Evolutionary conservation across 768 basidiomycete genomes (phyloP).

Genomic region (Naganishia vishniacii): DNA sequence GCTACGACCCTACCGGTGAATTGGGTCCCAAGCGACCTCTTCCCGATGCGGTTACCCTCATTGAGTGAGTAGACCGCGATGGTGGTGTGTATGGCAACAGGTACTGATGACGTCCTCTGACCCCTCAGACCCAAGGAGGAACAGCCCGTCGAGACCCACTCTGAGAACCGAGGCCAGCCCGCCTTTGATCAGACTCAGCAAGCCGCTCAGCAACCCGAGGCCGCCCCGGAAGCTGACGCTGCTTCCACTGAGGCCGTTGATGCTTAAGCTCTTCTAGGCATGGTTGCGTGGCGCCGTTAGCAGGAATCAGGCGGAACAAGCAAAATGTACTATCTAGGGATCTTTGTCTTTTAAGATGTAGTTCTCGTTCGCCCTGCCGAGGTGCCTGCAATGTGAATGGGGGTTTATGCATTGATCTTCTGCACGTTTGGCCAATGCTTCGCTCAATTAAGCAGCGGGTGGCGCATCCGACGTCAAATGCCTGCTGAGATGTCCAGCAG

Average conservation of each 20-base stretch:
- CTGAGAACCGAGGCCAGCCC: constrained; percentile 62
- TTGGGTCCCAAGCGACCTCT: constrained; percentile 86
- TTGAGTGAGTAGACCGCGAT: constrained; percentile 57
- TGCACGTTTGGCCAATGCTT: constrained; percentile 2
- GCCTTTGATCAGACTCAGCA: constrained; percentile 29
- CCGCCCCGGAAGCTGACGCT: constrained; percentile 28
- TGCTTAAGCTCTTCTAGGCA: constrained; percentile 5
- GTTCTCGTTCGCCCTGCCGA: constrained; percentile 9
- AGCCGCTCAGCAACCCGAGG: constrained; percentile 27
- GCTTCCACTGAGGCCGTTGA: constrained; percentile 17
- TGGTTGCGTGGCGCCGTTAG: constrained; percentile 11
- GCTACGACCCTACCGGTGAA: constrained; percentile 83
- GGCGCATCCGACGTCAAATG: too few relatives aligned
- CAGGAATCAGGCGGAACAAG: not conserved
- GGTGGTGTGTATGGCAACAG: not conserved
- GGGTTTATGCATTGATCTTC: constrained; percentile 21
- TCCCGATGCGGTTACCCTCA: constrained; percentile 85
- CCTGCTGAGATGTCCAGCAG: too few relatives aligned
- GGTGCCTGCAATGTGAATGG: not conserved
- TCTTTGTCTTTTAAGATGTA: constrained; percentile 1
- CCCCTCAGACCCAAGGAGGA: constrained; percentile 67
- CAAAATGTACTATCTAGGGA: constrained; percentile 18
- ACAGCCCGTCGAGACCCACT: constrained; percentile 77
- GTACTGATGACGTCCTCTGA: not conserved
- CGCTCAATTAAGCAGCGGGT: too few relatives aligned